phyloP scores from a whole-genome alignment of 768 basidiomycete genomes.

The Arthromyces matolae region DNA sequence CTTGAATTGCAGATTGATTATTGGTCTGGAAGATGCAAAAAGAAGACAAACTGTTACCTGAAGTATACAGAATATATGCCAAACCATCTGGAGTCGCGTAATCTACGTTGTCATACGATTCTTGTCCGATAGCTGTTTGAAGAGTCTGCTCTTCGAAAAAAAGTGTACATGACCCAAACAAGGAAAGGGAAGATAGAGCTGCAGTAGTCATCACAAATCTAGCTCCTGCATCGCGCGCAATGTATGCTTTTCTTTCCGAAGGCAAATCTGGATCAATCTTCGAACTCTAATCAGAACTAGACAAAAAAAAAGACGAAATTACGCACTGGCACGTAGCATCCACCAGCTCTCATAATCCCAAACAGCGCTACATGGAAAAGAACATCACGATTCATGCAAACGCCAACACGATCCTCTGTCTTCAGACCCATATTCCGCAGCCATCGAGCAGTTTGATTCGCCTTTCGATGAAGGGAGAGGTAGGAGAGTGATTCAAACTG shows the following conservation, averaged over 20 bases:
- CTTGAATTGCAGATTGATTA: constrained; percentile 19
- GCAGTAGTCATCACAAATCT: constrained; percentile 37
- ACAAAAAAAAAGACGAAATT: not conserved
- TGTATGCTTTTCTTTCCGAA: constrained; percentile 40
- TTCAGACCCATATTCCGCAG: constrained; percentile 31
- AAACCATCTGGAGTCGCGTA: constrained; percentile 27
- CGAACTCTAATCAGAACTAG: not conserved
- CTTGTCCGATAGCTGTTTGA: constrained; percentile 24
- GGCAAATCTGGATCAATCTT: constrained; percentile 52
- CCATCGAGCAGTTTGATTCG: constrained; percentile 43
- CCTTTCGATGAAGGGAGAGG: constrained; percentile 28
- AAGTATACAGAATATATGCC: constrained; percentile 49
- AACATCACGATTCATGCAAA: constrained; percentile 41
- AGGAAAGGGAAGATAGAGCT: constrained; percentile 13
- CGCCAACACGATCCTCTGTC: constrained; percentile 38
- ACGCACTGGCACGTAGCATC: constrained; percentile 49
- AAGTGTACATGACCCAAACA: constrained; percentile 23
- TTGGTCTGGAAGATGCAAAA: not conserved
- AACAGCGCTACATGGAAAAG: constrained; percentile 40
- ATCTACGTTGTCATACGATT: constrained; percentile 26
- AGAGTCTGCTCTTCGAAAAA: constrained; percentile 23
- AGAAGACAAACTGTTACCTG: constrained; percentile 27
- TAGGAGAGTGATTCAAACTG: constrained; percentile 32
- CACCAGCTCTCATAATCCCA: constrained; percentile 45
- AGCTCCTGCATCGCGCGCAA: constrained; percentile 39